Evolutionary conservation across 768 basidiomycete species (phyloP).

Genomic region (Trametes maxima): DNA sequence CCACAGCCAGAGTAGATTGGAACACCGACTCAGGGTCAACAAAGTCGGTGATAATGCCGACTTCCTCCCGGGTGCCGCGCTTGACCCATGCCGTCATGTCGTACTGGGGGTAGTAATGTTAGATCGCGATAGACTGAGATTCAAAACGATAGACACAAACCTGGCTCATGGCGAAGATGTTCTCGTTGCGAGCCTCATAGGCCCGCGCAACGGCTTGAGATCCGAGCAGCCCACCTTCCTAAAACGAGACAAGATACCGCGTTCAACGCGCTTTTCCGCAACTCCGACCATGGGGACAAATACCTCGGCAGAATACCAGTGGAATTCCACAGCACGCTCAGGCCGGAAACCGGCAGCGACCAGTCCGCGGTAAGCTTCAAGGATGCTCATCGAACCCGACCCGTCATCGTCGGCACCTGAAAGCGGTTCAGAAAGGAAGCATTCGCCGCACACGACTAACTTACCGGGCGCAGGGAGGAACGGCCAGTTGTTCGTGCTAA

Average conservation of each 20-base stretch:
- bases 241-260: not conserved
- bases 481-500: conserved; percentile 76
- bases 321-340: conserved; percentile 69
- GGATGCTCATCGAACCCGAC: conserved; percentile 73
- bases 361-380: conserved; percentile 75
- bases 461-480: conserved; percentile 77
- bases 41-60: conserved; percentile 85
- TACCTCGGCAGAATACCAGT: conserved; percentile 85
- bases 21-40: conserved; percentile 49
- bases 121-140: conserved; percentile 20
- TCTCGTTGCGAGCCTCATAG: conserved; percentile 63
- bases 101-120: conserved; percentile 48
- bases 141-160: conserved; percentile 38
- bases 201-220: conserved; percentile 85
- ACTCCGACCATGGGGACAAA: conserved; percentile 17
- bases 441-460: conserved; percentile 14
- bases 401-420: conserved; percentile 69
- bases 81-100: conserved; percentile 97
- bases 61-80: conserved; percentile 56
- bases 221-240: conserved; percentile 86
- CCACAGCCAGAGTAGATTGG: conserved; percentile 1
- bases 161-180: conserved; percentile 85
- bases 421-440: conserved; percentile 31
- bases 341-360: conserved; percentile 71
- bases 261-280: not conserved